Percentiles rank a stretch among this genome's conserved stretches.
Conservation (phyloP, 352 stramenopile genomes). For the Phytophthora sp. region DNA sequence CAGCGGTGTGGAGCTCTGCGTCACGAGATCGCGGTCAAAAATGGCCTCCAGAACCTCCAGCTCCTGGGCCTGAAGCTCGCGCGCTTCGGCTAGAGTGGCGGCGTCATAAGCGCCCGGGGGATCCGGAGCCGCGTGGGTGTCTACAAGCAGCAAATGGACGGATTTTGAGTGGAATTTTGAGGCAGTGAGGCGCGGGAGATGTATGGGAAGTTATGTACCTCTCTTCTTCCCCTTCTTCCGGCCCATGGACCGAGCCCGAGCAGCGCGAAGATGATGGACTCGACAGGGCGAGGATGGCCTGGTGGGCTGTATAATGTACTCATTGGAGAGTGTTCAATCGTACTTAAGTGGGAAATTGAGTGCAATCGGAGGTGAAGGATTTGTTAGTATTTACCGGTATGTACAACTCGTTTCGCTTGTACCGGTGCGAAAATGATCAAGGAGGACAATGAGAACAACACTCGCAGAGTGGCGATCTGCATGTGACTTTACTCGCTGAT, state of each 20-base stretch:
- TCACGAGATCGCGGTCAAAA: constrained; percentile 72
- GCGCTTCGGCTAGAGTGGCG: constrained; percentile 51
- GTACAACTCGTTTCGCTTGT: too few relatives aligned
- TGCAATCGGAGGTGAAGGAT: too few relatives aligned
- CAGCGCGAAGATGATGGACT: constrained; percentile 6
- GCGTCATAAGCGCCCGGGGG: constrained; percentile 39
- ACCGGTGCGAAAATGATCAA: too few relatives aligned
- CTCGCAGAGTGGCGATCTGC: constrained; percentile 10
- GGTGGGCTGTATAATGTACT: constrained; percentile 1
- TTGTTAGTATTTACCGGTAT: too few relatives aligned
- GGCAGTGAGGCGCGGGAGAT: background rate
- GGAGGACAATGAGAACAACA: constrained; percentile 14
- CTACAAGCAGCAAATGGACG: constrained; percentile 9
- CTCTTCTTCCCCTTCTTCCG: constrained; percentile 86
- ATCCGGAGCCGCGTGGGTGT: constrained; percentile 16
- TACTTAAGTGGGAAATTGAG: constrained; percentile 23
- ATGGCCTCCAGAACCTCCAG: constrained; percentile 86
- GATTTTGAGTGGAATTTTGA: constrained; percentile 13
- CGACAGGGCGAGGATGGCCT: background rate
- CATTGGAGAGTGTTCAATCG: constrained; percentile 6
- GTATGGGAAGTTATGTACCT: constrained; percentile 27
- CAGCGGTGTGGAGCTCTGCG: constrained; percentile 77
- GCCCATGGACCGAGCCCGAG: constrained; percentile 49
- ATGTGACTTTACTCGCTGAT: constrained; percentile 17
- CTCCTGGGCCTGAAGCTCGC: constrained; percentile 78